Evolutionary conservation across 139 green algal genomes (phyloP), one percentile per base, ranked within the genome.

Genomic region (Chlorella sp.): DNA sequence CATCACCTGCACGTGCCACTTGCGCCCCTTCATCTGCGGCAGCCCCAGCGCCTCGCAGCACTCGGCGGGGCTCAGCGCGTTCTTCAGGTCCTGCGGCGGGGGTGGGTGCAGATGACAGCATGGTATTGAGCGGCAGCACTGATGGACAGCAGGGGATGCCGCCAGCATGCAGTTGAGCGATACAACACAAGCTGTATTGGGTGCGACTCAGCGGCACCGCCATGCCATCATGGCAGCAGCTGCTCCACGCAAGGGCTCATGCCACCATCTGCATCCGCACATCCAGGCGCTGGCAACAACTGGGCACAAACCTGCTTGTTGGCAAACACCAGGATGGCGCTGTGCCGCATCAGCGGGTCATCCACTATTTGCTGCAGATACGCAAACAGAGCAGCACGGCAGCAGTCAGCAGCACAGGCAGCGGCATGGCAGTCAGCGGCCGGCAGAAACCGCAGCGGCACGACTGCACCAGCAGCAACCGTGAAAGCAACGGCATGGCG

Each of bases 231-330:
- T 24, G 30, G 56, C 9, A 65, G 56, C 56, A 65, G 56, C 56
- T 34, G 19, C 8, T 17, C 69, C 69, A 51, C 36, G 17, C 38
- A 48, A 19, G 3, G 17, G 8, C 17, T 34, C 32, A 48, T 19
- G n/a, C n/a, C 40, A 54, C 38, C 36, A 54, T 16, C 32, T 41
- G 16, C 67, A 46, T 17, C n/a, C 67, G 38, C 67, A 17, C 67
- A 74, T 7, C 34, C 16, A 28, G 8, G 26, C 26, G 34, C 67
- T 74, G 3, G 32, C 40, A n/a, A n/a, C n/a, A n/a, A n/a, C n/a
- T n/a, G n/a, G n/a, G n/a, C n/a, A n/a, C 88, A 41, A 60, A 91
- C 87, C 88, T 99, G 97, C 90, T 99, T 99, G 92, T 99, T 99
- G 44, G 97, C 97, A 90, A 99, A 99, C 8, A 99, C 95, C 44